Evolutionary conservation across 768 basidiomycete genomes (phyloP).

Genomic region (Suillus placidus): DNA sequence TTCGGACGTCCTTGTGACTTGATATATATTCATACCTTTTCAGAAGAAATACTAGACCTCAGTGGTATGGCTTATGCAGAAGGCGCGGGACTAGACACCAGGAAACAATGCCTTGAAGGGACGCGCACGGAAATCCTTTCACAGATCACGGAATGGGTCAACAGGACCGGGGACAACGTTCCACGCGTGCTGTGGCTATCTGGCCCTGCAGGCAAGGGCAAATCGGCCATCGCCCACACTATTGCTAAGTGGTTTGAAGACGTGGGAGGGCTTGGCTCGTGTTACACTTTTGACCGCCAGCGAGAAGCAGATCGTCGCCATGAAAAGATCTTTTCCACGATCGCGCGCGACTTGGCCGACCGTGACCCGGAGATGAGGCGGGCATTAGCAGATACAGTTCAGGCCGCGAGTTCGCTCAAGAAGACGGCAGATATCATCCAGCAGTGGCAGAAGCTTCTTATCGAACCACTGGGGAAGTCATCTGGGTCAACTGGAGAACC

Average conservation of each 20-base stretch:
- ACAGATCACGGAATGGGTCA: background rate
- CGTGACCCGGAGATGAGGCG: constrained; percentile 11
- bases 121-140: constrained; percentile 3
- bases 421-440: background rate
- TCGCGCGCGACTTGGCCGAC: constrained; percentile 16
- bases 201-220: constrained; percentile 17
- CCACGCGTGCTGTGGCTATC: background rate
- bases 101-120: background rate
- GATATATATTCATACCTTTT: background rate
- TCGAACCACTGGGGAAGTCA: too few species aligned
- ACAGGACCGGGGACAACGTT: background rate
- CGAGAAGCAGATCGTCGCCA: constrained; percentile 5
- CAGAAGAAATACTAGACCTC: background rate
- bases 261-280: constrained; percentile 12
- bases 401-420: background rate
- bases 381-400: background rate
- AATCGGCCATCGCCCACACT: constrained; percentile 17
- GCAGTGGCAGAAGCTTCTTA: constrained; percentile 23
- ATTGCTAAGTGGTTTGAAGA: constrained; percentile 14
- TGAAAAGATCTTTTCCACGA: background rate
- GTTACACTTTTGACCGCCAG: too few species aligned
- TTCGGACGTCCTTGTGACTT: background rate
- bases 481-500: too few species aligned
- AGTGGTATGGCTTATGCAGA: constrained; percentile 1
- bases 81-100: constrained; percentile 11